These are phyloP conservation scores for Eimeria praecox DNA, from an alignment of 169 alveolate species.

Conservation along the genomic window DNA sequence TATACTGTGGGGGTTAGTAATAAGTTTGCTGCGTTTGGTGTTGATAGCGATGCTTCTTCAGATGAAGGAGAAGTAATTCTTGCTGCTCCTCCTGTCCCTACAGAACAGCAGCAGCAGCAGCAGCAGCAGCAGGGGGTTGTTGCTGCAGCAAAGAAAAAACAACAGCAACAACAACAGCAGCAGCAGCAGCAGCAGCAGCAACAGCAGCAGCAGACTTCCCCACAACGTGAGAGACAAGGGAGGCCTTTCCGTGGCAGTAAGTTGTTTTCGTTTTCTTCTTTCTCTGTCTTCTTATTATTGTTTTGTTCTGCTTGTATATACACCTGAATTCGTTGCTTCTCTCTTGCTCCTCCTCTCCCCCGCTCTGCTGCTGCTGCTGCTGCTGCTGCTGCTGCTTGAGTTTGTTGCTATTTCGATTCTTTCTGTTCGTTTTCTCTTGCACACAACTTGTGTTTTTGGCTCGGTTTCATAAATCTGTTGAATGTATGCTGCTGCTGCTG, in stretches of 20 bases:
- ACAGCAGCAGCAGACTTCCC: conserved; percentile 30
- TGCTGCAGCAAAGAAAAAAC: conserved; percentile 5
- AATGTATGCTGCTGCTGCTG: neutral
- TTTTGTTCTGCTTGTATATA: neutral
- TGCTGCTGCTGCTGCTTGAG: conserved; percentile 15
- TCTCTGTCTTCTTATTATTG: neutral
- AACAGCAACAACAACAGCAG: conserved; percentile 35
- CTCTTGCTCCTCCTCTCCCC: neutral
- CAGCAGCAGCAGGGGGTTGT: conserved; percentile 40
- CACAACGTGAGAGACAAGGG: conserved; percentile 64
- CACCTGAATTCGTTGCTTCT: neutral
- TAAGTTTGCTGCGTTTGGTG: conserved; percentile 59
- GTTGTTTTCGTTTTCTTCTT: neutral
- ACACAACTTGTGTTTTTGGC: neutral
- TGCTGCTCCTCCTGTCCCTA: conserved; percentile 10
- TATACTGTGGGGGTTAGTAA: conserved; percentile 53
- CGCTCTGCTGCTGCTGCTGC: conserved; percentile 26
- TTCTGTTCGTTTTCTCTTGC: neutral
- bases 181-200: conserved; percentile 42
- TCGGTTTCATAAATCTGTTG: no score
- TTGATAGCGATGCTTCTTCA: conserved; percentile 49
- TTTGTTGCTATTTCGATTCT: neutral
- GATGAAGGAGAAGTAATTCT: conserved; percentile 24
- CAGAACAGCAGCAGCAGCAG: conserved; percentile 45
- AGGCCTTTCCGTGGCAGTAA: conserved; percentile 29